phyloP scores from a whole-genome alignment of 2,329 filamentous ascomycete genomes.

The Raffaelea albimanens region DNA sequence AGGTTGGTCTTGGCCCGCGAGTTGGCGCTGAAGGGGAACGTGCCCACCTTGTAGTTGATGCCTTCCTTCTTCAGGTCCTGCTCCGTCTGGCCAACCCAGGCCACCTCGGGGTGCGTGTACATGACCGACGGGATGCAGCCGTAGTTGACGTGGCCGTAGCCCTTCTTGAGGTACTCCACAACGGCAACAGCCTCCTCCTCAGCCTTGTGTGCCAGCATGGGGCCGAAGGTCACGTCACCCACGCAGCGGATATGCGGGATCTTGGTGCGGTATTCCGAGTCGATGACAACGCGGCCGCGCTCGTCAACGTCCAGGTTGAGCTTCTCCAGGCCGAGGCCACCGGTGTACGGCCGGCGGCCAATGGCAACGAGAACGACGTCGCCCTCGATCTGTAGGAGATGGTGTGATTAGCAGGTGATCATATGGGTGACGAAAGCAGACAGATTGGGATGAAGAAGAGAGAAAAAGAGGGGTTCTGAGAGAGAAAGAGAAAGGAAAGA shows the following conservation, averaged over 20 bases:
- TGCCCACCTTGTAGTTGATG: slow-evolving; percentile 85
- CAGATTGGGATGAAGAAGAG: slow-evolving; percentile 1
- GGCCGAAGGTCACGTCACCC: slow-evolving; percentile 92
- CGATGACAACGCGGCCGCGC: slow-evolving; percentile 88
- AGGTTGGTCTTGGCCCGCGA: slow-evolving; percentile 98
- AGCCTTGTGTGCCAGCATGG: slow-evolving; percentile 98
- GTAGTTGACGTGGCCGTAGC: slow-evolving; percentile 98
- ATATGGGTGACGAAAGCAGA: no score
- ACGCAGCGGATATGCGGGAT: slow-evolving; percentile 93
- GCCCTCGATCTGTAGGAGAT: slow-evolving; percentile 60
- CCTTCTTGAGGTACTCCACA: slow-evolving; percentile 96
- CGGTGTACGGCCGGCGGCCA: slow-evolving; percentile 88
- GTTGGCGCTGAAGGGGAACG: slow-evolving; percentile 97
- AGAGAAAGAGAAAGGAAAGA: neutral
- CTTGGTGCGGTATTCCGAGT: slow-evolving; percentile 98
- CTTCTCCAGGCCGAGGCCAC: slow-evolving; percentile 86
- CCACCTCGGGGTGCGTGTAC: slow-evolving; percentile 98
- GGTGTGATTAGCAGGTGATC: neutral
- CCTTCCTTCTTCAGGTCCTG: slow-evolving; percentile 85
- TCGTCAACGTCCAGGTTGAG: slow-evolving; percentile 88
- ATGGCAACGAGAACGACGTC: slow-evolving; percentile 96
- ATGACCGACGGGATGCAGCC: slow-evolving; percentile 95
- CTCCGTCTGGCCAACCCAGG: slow-evolving; percentile 97
- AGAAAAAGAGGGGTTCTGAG: neutral
- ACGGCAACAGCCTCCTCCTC: slow-evolving; percentile 95